These are phyloP conservation scores for Entoloma clypeatum DNA, from an alignment of 1,284 basidiomycete species.

Conservation along the genomic window DNA sequence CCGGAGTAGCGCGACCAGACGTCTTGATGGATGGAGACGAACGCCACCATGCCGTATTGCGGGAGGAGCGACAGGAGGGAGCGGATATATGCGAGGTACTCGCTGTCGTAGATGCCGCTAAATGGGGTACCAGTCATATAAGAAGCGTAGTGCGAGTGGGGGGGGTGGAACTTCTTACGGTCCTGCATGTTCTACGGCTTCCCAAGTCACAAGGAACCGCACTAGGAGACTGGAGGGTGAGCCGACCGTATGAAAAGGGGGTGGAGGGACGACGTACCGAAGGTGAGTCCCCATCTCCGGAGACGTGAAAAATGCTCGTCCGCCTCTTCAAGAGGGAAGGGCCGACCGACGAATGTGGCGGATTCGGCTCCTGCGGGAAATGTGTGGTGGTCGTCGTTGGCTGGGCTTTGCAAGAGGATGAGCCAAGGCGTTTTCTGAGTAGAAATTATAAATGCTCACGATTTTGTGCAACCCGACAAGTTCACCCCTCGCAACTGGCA, in stretches of 20 bases:
- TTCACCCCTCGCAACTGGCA: too few species aligned
- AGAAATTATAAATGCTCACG: constrained; percentile 45
- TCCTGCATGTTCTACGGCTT: constrained; percentile 89
- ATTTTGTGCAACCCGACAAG: constrained; percentile 77
- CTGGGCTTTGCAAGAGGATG: constrained; percentile 44
- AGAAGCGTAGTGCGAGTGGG: too few species aligned
- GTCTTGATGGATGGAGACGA: constrained; percentile 85
- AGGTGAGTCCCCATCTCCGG: constrained; percentile 82
- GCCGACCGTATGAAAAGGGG: background rate
- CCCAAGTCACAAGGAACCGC: constrained; percentile 92
- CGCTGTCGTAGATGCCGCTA: constrained; percentile 79
- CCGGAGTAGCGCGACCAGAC: constrained; percentile 96
- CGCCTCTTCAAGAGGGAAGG: constrained; percentile 82
- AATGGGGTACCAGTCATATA: too few species aligned
- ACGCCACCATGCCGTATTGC: constrained; percentile 76
- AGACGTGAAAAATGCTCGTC: constrained; percentile 78
- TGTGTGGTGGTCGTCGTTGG: constrained; percentile 57
- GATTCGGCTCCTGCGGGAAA: constrained; percentile 60
- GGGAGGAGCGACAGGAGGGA: constrained; percentile 74
- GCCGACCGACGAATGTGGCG: constrained; percentile 78
- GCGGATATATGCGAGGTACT: constrained; percentile 82
- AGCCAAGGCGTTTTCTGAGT: background rate
- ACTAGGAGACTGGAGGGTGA: constrained; percentile 35
- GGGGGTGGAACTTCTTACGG: too few species aligned
- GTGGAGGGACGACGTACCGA: constrained; percentile 50